phyloP scores from a whole-genome alignment of 768 basidiomycete species.

The Pleurotus tuber-regium region DNA sequence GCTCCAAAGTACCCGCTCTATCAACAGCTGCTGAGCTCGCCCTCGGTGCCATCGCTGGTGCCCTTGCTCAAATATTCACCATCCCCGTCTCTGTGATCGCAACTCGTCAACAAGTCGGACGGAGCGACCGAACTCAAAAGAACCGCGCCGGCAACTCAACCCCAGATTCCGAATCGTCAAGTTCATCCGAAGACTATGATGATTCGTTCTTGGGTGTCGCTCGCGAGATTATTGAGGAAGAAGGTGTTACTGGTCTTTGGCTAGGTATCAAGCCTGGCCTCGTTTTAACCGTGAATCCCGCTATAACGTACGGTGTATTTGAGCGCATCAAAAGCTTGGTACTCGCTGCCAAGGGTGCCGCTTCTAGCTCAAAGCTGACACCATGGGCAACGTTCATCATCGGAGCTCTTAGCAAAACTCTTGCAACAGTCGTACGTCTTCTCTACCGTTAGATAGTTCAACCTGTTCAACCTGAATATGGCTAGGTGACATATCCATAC shows the following conservation, averaged over 20 bases:
- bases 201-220: conserved; percentile 74
- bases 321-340: conserved; percentile 84
- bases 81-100: conserved; percentile 98
- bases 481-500: conserved; percentile 89
- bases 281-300: conserved; percentile 96
- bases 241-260: conserved; percentile 89
- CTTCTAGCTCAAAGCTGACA: conserved; percentile 57
- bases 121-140: conserved; percentile 22
- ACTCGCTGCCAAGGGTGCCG: conserved; percentile 49
- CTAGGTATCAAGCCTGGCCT: conserved; percentile 88
- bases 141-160: not conserved
- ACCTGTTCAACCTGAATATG: not conserved
- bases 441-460: too few relatives aligned
- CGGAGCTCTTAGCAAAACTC: conserved; percentile 92
- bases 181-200: conserved; percentile 22
- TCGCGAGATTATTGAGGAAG: conserved; percentile 83
- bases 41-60: conserved; percentile 90
- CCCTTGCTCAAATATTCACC: conserved; percentile 95
- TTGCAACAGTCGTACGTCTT: conserved; percentile 85
- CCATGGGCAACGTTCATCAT: conserved; percentile 79
- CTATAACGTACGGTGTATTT: conserved; percentile 95
- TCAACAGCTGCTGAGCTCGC: conserved; percentile 80
- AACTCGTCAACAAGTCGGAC: conserved; percentile 91
- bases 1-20: conserved; percentile 58
- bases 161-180: not conserved